Evolutionary conservation across 202 grass and related monocot species (phyloP).

Genomic region (Dendrocalamus latiflorus): DNA sequence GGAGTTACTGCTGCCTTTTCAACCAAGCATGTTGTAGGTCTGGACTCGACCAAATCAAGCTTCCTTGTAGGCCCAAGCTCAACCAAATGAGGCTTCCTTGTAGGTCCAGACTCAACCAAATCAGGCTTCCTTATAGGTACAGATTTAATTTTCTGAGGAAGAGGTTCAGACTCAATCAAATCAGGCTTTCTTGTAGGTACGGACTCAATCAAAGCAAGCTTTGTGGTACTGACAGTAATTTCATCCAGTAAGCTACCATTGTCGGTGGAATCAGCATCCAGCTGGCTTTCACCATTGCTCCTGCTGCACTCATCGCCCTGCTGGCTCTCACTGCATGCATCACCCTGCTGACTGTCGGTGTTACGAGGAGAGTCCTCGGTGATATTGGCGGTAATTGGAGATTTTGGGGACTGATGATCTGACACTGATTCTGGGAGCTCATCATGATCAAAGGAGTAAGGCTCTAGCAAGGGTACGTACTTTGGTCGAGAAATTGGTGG

Average conservation of each 20-base stretch:
- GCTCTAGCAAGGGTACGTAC: conserved; percentile 50
- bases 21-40: conserved; percentile 29
- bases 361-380: conserved; percentile 10
- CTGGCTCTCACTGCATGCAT: conserved; percentile 41
- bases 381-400: conserved; percentile 28
- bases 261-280: conserved; percentile 29
- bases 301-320: conserved; percentile 27
- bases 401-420: conserved; percentile 42
- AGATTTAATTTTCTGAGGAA: neutral
- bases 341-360: conserved; percentile 32
- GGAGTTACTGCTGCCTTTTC: conserved; percentile 36
- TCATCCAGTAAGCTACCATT: conserved; percentile 41
- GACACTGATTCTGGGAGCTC: conserved; percentile 44
- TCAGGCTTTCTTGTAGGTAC: conserved; percentile 5
- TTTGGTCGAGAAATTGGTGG: conserved; percentile 39
- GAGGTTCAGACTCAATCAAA: neutral
- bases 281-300: conserved; percentile 34
- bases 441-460: conserved; percentile 33
- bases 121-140: neutral
- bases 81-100: neutral
- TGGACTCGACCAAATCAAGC: conserved; percentile 2
- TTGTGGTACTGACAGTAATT: conserved; percentile 13
- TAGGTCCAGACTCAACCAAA: neutral
- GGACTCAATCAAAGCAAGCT: conserved; percentile 13
- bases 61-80: neutral